These are phyloP conservation scores for Eucalyptus leucophloia DNA, from an alignment of 345 rosid species.

Conservation along the genomic window DNA sequence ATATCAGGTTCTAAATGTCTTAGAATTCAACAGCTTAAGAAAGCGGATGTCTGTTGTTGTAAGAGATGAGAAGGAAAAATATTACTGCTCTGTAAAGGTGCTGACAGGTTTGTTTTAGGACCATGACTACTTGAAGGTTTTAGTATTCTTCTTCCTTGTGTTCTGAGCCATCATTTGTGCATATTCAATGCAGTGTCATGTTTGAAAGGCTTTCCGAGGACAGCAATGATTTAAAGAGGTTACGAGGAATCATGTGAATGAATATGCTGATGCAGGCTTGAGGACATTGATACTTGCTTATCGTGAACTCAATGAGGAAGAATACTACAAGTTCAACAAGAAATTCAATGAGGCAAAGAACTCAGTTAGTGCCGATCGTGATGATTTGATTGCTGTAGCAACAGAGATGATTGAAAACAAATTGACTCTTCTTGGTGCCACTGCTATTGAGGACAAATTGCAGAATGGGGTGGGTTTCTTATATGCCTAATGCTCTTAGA, in stretches of 20 bases:
- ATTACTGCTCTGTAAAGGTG: slow-evolving; percentile 66
- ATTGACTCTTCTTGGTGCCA: slow-evolving; percentile 79
- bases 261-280: slow-evolving; percentile 88
- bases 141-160: background rate
- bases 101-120: slow-evolving; percentile 59
- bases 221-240: slow-evolving; percentile 38
- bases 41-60: slow-evolving; percentile 94
- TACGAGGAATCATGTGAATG: slow-evolving; percentile 55
- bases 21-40: slow-evolving; percentile 73
- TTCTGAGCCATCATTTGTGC: background rate
- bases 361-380: slow-evolving; percentile 56
- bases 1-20: slow-evolving; percentile 49
- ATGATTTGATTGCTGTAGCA: slow-evolving; percentile 37
- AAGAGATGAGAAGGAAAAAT: slow-evolving; percentile 53
- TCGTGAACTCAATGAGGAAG: slow-evolving; percentile 66
- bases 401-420: slow-evolving; percentile 59
- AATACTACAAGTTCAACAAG: slow-evolving; percentile 37
- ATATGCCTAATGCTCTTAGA: background rate
- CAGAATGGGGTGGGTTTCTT: slow-evolving; percentile 76
- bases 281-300: slow-evolving; percentile 83
- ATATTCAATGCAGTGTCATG: slow-evolving; percentile 50
- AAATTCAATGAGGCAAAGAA: slow-evolving; percentile 60
- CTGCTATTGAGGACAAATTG: slow-evolving; percentile 95
- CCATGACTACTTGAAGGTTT: background rate
- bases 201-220: slow-evolving; percentile 65